phyloP scores from a whole-genome alignment of 495 filamentous ascomycete species.

The Podospora pseudopauciseta region DNA sequence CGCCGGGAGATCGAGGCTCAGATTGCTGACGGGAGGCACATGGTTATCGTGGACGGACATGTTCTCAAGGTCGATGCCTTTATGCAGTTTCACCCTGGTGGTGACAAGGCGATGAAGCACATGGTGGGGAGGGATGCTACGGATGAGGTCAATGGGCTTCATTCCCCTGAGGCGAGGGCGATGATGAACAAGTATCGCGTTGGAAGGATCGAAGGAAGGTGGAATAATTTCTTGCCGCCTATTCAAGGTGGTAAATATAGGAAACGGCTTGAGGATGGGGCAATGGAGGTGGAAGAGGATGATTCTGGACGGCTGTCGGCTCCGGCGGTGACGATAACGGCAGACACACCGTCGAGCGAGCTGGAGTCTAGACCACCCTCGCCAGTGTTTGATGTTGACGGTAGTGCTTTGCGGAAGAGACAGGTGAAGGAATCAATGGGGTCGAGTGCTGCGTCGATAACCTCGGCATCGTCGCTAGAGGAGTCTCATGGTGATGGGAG shows the following conservation, averaged over 20 bases:
- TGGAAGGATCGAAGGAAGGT: slow-evolving; percentile 74
- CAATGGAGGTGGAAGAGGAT: slow-evolving; percentile 38
- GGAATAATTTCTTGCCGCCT: slow-evolving; percentile 87
- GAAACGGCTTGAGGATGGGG: slow-evolving; percentile 27
- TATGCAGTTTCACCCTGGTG: slow-evolving; percentile 86
- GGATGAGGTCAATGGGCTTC: slow-evolving; percentile 85
- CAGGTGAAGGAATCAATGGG: slow-evolving; percentile 6
- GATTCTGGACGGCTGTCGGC: slow-evolving; percentile 40
- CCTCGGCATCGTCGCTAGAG: slow-evolving; percentile 41
- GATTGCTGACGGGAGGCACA: slow-evolving; percentile 78
- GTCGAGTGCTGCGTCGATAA: slow-evolving; percentile 35
- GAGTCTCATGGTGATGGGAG: slow-evolving; percentile 35
- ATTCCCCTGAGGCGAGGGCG: slow-evolving; percentile 71
- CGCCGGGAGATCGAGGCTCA: slow-evolving; percentile 78
- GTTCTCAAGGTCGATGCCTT: slow-evolving; percentile 87
- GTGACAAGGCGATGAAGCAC: slow-evolving; percentile 86
- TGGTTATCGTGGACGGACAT: slow-evolving; percentile 76
- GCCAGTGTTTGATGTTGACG: slow-evolving; percentile 61
- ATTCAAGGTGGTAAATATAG: slow-evolving; percentile 90
- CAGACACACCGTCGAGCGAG: slow-evolving; percentile 35
- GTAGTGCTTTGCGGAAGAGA: slow-evolving; percentile 27
- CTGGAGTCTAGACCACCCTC: slow-evolving; percentile 52
- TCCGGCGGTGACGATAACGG: slow-evolving; percentile 17
- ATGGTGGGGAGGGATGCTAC: slow-evolving; percentile 97
- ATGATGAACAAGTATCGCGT: slow-evolving; percentile 82